A percentile compares a stretch with the other conserved stretches of the same genome.
Conservation (phyloP, 352 stramenopile genomes). For the Achlya hypogyna region DNA sequence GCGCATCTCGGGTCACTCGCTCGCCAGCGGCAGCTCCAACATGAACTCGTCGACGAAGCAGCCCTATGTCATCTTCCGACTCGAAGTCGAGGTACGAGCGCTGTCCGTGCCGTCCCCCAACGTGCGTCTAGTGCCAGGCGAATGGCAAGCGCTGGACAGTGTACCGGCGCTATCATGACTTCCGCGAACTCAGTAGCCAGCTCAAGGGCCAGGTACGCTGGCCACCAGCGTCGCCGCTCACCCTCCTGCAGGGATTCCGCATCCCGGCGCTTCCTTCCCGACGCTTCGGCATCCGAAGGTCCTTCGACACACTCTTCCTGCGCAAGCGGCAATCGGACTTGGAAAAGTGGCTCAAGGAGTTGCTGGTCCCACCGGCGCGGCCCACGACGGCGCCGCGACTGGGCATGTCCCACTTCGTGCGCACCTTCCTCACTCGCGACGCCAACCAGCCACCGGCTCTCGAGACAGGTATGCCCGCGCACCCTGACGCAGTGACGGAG, state of each 20-base stretch:
- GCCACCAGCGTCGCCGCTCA: neutral
- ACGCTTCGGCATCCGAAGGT: constrained; percentile 59
- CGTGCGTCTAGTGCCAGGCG: constrained; percentile 42
- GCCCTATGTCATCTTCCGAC: constrained; percentile 69
- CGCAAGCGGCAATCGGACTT: constrained; percentile 77
- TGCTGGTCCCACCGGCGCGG: constrained; percentile 44
- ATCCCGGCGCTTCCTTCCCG: constrained; percentile 64
- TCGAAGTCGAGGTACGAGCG: constrained; percentile 47
- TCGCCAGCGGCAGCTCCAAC: constrained; percentile 57
- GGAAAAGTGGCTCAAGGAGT: constrained; percentile 71
- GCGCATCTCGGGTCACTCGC: constrained; percentile 72
- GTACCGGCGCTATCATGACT: constrained; percentile 79
- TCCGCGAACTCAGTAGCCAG: constrained; percentile 74
- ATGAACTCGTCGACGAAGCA: constrained; percentile 19
- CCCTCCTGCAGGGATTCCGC: constrained; percentile 38
- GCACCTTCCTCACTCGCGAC: constrained; percentile 8
- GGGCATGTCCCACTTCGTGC: neutral
- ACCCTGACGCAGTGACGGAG: no score
- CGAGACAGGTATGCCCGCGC: neutral
- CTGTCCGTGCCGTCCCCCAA: neutral
- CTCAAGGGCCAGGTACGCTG: constrained; percentile 47
- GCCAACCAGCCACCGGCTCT: constrained; percentile 10
- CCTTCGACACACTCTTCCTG: constrained; percentile 72
- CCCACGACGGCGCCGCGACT: neutral
- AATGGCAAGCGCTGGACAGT: constrained; percentile 84